These are phyloP conservation scores for Plenodomus lindquistii DNA, from an alignment of 2,329 filamentous ascomycete genomes.

Conservation along the genomic window DNA sequence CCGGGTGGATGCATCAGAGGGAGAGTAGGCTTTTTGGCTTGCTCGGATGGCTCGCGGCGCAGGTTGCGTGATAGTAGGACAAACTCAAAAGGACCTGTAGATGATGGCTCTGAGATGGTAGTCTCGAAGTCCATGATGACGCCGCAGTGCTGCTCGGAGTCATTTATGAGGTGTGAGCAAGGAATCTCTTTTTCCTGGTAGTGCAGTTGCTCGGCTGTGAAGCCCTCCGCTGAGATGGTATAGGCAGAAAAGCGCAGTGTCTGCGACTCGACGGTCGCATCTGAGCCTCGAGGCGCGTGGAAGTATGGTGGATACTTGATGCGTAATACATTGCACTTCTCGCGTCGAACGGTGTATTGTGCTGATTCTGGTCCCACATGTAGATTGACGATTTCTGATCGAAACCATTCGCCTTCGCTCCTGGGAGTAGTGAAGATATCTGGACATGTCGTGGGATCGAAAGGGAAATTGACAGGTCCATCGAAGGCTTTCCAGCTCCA, in stretches of 20 bases:
- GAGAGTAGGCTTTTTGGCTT: slow-evolving; percentile 13
- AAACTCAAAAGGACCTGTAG: slow-evolving; percentile 31
- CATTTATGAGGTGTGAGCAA: slow-evolving; percentile 29
- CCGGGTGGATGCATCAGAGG: slow-evolving; percentile 35
- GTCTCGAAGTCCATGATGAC: slow-evolving; percentile 38
- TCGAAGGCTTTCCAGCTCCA: slow-evolving; percentile 40
- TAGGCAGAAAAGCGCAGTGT: slow-evolving; percentile 32
- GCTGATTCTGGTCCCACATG: slow-evolving; percentile 24
- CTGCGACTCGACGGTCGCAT: slow-evolving; percentile 19
- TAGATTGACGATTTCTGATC: slow-evolving; percentile 33
- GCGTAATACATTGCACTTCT: slow-evolving; percentile 24
- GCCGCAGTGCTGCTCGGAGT: slow-evolving; percentile 28
- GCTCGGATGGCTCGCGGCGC: slow-evolving; percentile 19
- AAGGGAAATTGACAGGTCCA: slow-evolving; percentile 37
- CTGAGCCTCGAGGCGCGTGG: slow-evolving; percentile 25
- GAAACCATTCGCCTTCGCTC: slow-evolving; percentile 29
- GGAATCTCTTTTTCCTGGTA: slow-evolving; percentile 25
- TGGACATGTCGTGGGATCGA: slow-evolving; percentile 38
- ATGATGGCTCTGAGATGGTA: slow-evolving; percentile 19
- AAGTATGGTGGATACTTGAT: slow-evolving; percentile 33
- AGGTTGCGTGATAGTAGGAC: slow-evolving; percentile 34
- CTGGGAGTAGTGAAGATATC: slow-evolving; percentile 27
- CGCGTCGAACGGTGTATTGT: slow-evolving; percentile 34
- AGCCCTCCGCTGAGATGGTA: slow-evolving; percentile 30
- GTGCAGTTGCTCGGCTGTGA: slow-evolving; percentile 30